Evolutionary conservation across 305 asterid species (phyloP).

Genomic region (Rubia tinctorum): DNA sequence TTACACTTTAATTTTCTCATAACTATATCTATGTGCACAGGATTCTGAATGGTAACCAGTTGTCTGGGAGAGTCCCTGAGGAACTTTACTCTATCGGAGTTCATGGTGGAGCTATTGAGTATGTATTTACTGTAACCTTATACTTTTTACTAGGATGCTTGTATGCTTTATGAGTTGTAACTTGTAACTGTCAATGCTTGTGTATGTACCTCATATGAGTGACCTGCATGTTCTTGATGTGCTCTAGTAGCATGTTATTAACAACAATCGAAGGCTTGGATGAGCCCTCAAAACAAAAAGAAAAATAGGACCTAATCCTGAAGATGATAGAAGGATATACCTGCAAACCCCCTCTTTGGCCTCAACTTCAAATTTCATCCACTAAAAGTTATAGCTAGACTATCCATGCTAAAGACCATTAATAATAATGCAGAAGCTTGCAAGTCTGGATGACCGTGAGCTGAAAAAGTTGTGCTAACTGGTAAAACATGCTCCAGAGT

Average conservation of each 20-base stretch:
- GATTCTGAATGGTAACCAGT: conserved; percentile 60
- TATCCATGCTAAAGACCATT: not conserved
- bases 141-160: not conserved
- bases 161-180: not conserved
- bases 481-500: not conserved
- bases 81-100: conserved; percentile 87
- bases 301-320: not conserved
- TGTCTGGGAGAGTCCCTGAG: conserved; percentile 84
- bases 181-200: not conserved
- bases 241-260: not conserved
- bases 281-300: not conserved
- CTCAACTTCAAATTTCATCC: not conserved
- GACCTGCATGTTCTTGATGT: conserved; percentile 6
- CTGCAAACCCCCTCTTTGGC: not conserved
- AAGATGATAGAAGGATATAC: not conserved
- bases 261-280: not conserved
- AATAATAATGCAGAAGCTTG: not conserved
- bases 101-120: conserved; percentile 96
- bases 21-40: conserved; percentile 33
- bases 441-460: not conserved
- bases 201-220: not conserved
- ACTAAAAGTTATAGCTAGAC: not conserved
- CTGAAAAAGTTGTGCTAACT: not conserved
- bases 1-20: not conserved
- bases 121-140: conserved; percentile 31